Conservation (phyloP, 331 rosid species). For the Malus hybrid region DNA sequence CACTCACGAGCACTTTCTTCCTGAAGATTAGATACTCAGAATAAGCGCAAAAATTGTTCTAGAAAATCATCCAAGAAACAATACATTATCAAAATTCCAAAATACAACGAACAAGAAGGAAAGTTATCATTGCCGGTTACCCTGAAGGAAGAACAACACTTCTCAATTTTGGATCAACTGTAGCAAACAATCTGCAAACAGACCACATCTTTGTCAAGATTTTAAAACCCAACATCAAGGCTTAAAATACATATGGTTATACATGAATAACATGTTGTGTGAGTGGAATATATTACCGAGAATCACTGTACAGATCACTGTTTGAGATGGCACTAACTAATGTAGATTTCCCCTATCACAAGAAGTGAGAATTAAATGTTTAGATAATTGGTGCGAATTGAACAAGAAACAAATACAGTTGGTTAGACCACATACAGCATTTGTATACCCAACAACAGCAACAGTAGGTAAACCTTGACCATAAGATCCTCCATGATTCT, state of each 20-base stretch:
- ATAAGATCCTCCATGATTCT: slow-evolving; percentile 62
- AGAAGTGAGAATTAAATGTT: slow-evolving; percentile 3
- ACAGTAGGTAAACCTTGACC: slow-evolving; percentile 72
- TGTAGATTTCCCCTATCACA: slow-evolving; percentile 81
- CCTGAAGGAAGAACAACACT: slow-evolving; percentile 83
- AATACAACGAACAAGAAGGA: not conserved
- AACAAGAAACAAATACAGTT: slow-evolving; percentile 2
- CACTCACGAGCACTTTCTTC: slow-evolving; percentile 85
- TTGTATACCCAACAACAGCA: slow-evolving; percentile 93
- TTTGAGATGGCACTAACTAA: slow-evolving; percentile 67
- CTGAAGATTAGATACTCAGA: slow-evolving; percentile 30
- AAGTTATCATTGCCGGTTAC: slow-evolving; percentile 33
- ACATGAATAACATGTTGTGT: not conserved
- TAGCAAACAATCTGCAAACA: slow-evolving; percentile 76
- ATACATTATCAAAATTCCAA: not conserved
- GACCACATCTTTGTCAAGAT: not conserved
- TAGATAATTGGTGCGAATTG: not conserved
- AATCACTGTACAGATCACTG: slow-evolving; percentile 73
- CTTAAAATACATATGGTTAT: not conserved
- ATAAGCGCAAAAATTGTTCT: not conserved
- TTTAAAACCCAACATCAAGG: not conserved
- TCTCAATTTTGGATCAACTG: slow-evolving; percentile 85
- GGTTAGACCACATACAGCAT: slow-evolving; percentile 60
- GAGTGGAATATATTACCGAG: slow-evolving; percentile 46
- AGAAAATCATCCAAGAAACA: not conserved